Percentiles rank a stretch among this genome's conserved stretches.
phyloP scores from a whole-genome alignment of 768 basidiomycete species.

The Phlebiopsis flavidoalba region DNA sequence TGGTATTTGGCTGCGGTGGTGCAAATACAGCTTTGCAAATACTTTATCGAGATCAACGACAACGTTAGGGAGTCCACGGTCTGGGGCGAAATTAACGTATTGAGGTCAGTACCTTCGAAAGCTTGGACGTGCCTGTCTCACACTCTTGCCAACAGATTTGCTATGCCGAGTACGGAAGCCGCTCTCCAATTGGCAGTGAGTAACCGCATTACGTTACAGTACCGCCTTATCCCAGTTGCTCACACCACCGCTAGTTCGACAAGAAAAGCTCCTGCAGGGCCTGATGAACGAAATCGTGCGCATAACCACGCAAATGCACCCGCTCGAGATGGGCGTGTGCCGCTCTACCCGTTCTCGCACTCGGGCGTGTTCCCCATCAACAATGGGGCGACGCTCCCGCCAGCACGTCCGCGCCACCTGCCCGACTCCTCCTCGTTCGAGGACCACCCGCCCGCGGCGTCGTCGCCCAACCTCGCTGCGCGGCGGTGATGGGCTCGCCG shows the following conservation, averaged over 20 bases:
- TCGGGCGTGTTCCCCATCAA: slow-evolving; percentile 19
- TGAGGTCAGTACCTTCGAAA: slow-evolving; percentile 44
- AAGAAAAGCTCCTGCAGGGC: slow-evolving; percentile 76
- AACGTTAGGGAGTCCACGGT: slow-evolving; percentile 66
- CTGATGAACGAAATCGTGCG: slow-evolving; percentile 82
- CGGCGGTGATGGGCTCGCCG: slow-evolving; percentile 7
- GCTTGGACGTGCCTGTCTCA: background rate
- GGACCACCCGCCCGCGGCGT: slow-evolving; percentile 1
- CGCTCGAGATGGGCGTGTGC: slow-evolving; percentile 75
- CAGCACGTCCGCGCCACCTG: slow-evolving; percentile 18
- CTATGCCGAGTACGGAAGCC: slow-evolving; percentile 75
- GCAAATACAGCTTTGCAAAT: slow-evolving; percentile 81
- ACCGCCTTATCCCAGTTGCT: background rate
- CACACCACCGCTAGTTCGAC: slow-evolving; percentile 52
- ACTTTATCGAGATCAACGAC: slow-evolving; percentile 81
- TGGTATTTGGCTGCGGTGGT: slow-evolving; percentile 91
- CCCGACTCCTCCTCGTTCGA: slow-evolving; percentile 16
- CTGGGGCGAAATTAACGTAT: slow-evolving; percentile 85
- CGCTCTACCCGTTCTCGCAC: slow-evolving; percentile 72
- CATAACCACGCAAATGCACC: slow-evolving; percentile 76
- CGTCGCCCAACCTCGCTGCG: slow-evolving; percentile 6
- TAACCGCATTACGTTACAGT: slow-evolving; percentile 7
- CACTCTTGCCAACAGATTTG: slow-evolving; percentile 45
- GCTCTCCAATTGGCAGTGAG: slow-evolving; percentile 82
- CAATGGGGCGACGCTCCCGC: slow-evolving; percentile 16